Conservation (phyloP, 768 basidiomycete genomes). For the Podaxis pistillaris region DNA sequence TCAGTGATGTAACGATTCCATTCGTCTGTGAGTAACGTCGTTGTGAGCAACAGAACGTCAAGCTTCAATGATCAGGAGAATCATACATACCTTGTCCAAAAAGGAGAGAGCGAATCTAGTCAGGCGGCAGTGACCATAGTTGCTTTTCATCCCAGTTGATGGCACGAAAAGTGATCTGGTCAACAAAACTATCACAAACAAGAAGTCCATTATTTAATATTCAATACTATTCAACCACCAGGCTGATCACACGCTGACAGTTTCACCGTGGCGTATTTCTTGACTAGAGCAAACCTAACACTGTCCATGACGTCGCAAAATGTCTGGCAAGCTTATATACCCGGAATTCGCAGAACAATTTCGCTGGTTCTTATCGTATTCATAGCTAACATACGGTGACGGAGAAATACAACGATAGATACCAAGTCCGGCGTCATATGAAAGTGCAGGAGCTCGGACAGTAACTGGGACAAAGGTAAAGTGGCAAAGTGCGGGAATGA, state of each 20-base stretch:
- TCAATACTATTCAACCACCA: not conserved
- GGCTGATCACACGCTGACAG: no score
- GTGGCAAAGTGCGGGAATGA: not conserved
- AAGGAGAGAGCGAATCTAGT: conserved; percentile 22
- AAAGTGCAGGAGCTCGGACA: not conserved
- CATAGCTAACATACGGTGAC: not conserved
- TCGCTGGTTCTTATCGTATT: no score
- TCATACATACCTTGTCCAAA: conserved; percentile 36
- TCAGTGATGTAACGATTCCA: conserved; percentile 49
- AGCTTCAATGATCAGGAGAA: not conserved
- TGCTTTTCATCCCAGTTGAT: not conserved
- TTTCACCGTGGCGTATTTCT: no score
- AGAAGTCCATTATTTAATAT: not conserved
- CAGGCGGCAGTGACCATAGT: not conserved
- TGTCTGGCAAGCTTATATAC: no score
- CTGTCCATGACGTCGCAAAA: not conserved
- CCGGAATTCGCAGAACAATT: no score
- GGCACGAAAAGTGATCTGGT: not conserved
- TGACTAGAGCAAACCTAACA: not conserved
- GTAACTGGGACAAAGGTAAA: not conserved
- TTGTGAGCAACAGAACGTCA: not conserved
- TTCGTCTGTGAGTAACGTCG: conserved; percentile 46
- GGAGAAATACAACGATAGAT: not conserved
- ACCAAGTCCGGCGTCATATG: not conserved
- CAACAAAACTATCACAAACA: not conserved